Percentiles rank a stretch among this genome's conserved stretches.
Conservation (phyloP, 768 basidiomycete species). For the Mycena haematopus region DNA sequence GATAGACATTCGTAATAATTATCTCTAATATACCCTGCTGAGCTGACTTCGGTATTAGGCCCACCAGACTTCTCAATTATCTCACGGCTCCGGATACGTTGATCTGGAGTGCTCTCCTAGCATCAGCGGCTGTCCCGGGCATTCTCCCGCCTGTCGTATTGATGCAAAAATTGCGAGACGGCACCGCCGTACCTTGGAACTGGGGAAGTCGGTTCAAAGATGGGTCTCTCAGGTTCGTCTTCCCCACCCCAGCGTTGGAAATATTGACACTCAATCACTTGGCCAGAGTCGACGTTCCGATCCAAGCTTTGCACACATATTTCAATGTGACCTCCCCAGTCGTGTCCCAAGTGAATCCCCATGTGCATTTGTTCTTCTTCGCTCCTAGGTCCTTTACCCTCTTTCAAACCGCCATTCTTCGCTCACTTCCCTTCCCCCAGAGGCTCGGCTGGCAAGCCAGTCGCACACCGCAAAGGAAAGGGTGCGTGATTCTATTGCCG, state of each 20-base stretch:
- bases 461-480: constrained; percentile 93
- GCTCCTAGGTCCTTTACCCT: constrained; percentile 53
- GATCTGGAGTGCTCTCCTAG: constrained; percentile 82
- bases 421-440: constrained; percentile 30
- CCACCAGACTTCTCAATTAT: constrained; percentile 95
- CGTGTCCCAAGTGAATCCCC: constrained; percentile 67
- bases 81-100: constrained; percentile 93
- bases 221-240: constrained; percentile 77
- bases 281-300: constrained; percentile 89
- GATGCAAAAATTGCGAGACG: constrained; percentile 88
- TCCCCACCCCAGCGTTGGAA: constrained; percentile 20
- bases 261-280: constrained; percentile 9
- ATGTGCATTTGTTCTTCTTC: constrained; percentile 95
- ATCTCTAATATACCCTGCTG: constrained; percentile 26
- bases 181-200: constrained; percentile 87
- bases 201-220: constrained; percentile 96
- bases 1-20: constrained; percentile 78
- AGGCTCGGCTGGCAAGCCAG: constrained; percentile 90
- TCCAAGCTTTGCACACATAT: constrained; percentile 86
- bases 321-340: constrained; percentile 60
- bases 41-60: constrained; percentile 51
- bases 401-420: not conserved
- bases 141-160: constrained; percentile 95
- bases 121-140: constrained; percentile 94
- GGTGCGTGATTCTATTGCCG: constrained; percentile 44